Evolutionary conservation across 495 filamentous ascomycete genomes (phyloP), one percentile per base, ranked within the genome.

Genomic region (Neurospora cerealis): DNA sequence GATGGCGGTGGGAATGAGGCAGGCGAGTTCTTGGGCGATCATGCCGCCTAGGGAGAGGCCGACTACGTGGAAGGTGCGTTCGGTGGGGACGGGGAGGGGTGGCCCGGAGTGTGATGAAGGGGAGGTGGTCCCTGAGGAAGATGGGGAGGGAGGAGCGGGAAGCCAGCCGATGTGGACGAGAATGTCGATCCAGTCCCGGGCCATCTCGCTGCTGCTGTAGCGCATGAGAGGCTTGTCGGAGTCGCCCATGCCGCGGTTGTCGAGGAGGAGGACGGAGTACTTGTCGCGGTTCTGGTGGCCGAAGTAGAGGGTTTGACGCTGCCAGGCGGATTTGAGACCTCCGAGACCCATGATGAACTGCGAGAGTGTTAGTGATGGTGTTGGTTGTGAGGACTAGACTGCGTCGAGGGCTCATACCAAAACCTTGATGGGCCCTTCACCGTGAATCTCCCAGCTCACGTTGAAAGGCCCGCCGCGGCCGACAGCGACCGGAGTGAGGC

Each of bases 1-100:
- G 70, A 96, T 85, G 28, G 90, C 83, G 2, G 85, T 75, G 1
- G 93, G 91, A 46, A 89, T 88, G 5, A 89, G 83, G 72, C 85
- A 85, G 21, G 87, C 91, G 48, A 93, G 76, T 80, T 97, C 93
- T 82, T 96, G 93, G 17, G 91, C 90, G 78, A 97, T 96, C 93
- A 97, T 96, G 75, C 94, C 92, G 72, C 92, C 92, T 83, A 95
- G 90, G 62, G 88, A 91, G 39, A 93, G 87, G 60, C 93, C 93
- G 69, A 93, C 84, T 36, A 96, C 79, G 80, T 97, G 88, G 7
- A 97, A 75, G 66, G 86, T 80, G 41, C 89, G 86, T 24, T 78
- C 54, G 0, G 54, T 34, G 1, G 54, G 24, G 54, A 4, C 0
- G 13, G 77, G 69, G 71, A 75, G 62, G 62, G 79, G 69, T 66